Evolutionary conservation across 371 early-diverging fungal genomes (phyloP).

Genomic region (Mortierella sp.): DNA sequence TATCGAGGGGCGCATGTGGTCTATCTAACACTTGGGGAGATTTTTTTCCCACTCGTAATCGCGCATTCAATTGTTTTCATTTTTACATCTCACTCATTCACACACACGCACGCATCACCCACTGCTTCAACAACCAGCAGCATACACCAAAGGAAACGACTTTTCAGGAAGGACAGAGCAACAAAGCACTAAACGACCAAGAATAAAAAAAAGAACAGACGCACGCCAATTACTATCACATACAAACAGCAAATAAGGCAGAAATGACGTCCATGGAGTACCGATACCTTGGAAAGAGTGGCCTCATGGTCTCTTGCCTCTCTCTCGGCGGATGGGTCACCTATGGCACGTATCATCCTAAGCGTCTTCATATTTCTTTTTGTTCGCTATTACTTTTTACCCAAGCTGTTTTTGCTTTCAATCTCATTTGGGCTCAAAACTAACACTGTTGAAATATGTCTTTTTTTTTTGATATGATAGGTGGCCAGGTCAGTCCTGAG

Average conservation of each 20-base stretch:
- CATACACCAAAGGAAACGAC: background rate
- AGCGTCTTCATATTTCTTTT: background rate
- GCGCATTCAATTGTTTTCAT: no score
- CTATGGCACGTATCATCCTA: constrained; percentile 61
- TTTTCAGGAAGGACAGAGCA: background rate
- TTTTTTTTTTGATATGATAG: constrained; percentile 41
- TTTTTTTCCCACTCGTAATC: no score
- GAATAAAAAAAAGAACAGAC: background rate
- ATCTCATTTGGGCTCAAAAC: no score
- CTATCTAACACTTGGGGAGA: background rate
- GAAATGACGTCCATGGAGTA: constrained; percentile 73
- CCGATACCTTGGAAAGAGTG: constrained; percentile 81
- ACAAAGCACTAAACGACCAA: background rate
- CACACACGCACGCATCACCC: no score
- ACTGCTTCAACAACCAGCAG: background rate
- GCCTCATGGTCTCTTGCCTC: constrained; percentile 77
- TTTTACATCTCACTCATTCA: no score
- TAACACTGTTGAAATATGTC: background rate
- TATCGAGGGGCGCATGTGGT: background rate
- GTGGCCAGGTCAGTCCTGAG: constrained; percentile 70
- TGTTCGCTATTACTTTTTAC: background rate
- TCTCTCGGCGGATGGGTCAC: constrained; percentile 72
- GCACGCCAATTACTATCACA: background rate
- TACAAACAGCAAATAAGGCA: background rate
- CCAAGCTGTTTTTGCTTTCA: no score